These are phyloP conservation scores for Falciphora oryzae DNA, from an alignment of 2,329 filamentous ascomycete genomes.

Conservation along the genomic window DNA sequence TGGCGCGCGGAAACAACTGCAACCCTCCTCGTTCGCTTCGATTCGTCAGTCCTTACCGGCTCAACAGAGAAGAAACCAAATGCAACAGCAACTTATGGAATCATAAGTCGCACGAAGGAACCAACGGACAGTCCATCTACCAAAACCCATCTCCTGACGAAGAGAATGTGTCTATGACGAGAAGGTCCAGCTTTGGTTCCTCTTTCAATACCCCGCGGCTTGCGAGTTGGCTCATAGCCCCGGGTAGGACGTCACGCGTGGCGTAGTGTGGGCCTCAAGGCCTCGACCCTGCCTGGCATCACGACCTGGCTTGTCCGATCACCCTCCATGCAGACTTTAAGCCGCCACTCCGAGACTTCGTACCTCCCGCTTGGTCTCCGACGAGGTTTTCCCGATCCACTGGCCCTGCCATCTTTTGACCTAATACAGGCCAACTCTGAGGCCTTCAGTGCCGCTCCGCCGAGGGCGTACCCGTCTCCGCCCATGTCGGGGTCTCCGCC, in stretches of 20 bases:
- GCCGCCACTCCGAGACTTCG: constrained; percentile 36
- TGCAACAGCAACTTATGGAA: not conserved
- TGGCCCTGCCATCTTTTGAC: constrained; percentile 50
- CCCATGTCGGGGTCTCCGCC: constrained; percentile 68
- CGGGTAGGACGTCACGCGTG: not conserved
- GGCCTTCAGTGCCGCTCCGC: constrained; percentile 47
- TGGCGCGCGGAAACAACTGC: too few relatives aligned
- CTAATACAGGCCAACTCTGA: constrained; percentile 50
- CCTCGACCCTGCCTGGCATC: not conserved
- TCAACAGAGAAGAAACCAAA: not conserved
- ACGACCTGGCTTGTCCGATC: constrained; percentile 10
- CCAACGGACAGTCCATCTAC: not conserved
- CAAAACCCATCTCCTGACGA: not conserved
- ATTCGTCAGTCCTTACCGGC: not conserved
- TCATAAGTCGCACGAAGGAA: not conserved
- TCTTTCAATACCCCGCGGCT: not conserved
- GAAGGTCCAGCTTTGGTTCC: not conserved
- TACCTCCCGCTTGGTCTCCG: constrained; percentile 49
- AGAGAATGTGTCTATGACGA: not conserved
- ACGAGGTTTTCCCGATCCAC: constrained; percentile 47
- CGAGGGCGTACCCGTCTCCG: constrained; percentile 63
- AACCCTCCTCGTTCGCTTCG: not conserved
- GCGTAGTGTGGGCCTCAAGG: not conserved
- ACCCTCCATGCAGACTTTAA: constrained; percentile 50
- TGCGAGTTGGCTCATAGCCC: not conserved